A percentile compares a stretch with the other conserved stretches of the same genome.
These are phyloP conservation scores for Passiflora organensis DNA, from an alignment of 345 rosid species.

Conservation along the genomic window DNA sequence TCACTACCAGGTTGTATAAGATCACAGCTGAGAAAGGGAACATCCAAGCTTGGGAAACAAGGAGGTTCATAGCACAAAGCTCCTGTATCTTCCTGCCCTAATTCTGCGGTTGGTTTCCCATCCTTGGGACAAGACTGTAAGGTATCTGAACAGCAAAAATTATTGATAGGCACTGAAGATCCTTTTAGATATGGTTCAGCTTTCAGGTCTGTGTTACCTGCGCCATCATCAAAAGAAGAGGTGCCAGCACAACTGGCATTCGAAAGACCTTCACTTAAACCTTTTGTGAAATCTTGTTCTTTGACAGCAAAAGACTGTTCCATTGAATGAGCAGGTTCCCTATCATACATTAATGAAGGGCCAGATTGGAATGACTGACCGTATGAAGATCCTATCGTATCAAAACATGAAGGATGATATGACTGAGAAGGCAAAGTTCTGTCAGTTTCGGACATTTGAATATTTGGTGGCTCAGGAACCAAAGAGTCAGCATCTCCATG, in stretches of 20 bases:
- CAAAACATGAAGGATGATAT: constrained; percentile 41
- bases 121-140: constrained; percentile 33
- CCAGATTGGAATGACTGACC: constrained; percentile 33
- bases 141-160: constrained; percentile 41
- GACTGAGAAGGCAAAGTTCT: constrained; percentile 33
- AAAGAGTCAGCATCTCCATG: constrained; percentile 34
- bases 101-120: constrained; percentile 28
- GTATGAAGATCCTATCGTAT: constrained; percentile 38
- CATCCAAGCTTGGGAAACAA: constrained; percentile 86
- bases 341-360: constrained; percentile 33
- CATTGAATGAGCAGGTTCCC: constrained; percentile 38
- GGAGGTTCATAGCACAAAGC: constrained; percentile 96
- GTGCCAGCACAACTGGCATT: constrained; percentile 35
- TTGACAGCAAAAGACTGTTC: constrained; percentile 37
- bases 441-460: constrained; percentile 37
- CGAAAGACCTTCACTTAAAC: constrained; percentile 40
- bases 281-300: constrained; percentile 38
- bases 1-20: constrained; percentile 73
- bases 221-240: constrained; percentile 41
- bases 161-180: constrained; percentile 51
- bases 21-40: constrained; percentile 95
- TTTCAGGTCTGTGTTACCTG: constrained; percentile 31
- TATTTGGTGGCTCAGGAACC: constrained; percentile 32
- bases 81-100: constrained; percentile 52
- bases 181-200: constrained; percentile 49